These are phyloP conservation scores for Penstemon davidsonii DNA, from an alignment of 257 asterid genomes.

Conservation along the genomic window DNA sequence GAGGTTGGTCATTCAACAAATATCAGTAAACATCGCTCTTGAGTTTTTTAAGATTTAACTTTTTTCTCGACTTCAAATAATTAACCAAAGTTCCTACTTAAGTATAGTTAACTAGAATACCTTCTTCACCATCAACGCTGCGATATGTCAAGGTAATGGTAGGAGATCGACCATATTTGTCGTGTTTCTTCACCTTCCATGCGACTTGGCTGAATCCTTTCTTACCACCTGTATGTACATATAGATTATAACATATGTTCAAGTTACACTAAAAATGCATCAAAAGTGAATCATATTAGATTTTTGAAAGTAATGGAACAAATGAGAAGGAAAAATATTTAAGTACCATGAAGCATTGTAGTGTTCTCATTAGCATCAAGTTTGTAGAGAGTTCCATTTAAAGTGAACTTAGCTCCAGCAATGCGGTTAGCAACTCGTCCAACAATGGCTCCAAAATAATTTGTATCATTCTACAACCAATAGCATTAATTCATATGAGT, in stretches of 20 bases:
- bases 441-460: constrained; percentile 67
- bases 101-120: constrained; percentile 19
- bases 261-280: background rate
- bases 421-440: constrained; percentile 90
- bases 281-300: background rate
- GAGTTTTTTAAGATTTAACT: no score
- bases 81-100: background rate
- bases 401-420: constrained; percentile 68
- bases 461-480: constrained; percentile 52
- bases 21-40: no score
- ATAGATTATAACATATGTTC: background rate
- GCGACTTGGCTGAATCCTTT: constrained; percentile 65
- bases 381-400: constrained; percentile 63
- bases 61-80: no score
- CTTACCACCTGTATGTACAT: constrained; percentile 55
- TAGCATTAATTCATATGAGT: background rate
- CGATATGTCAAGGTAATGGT: constrained; percentile 54
- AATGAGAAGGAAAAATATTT: background rate
- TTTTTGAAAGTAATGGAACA: background rate
- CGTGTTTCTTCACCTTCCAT: constrained; percentile 63
- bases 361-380: constrained; percentile 64
- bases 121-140: constrained; percentile 83
- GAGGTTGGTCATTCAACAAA: no score
- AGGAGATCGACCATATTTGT: constrained; percentile 43
- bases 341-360: constrained; percentile 74